Base-by-base conservation (phyloP, 352 stramenopile species). In the Globisporangium apiculatum region DNA sequence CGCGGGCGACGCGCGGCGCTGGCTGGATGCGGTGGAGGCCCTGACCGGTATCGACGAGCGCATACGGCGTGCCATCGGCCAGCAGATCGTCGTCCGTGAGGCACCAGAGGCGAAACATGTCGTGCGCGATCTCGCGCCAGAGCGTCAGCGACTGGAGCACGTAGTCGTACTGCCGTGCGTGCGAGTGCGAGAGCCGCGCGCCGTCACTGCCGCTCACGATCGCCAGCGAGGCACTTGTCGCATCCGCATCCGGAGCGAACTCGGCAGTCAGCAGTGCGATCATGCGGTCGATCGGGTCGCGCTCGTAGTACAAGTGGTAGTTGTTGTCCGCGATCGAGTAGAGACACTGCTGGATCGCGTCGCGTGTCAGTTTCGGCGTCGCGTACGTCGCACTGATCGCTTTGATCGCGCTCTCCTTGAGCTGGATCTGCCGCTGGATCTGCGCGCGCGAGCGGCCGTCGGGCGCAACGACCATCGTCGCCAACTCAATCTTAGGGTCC, bases 311-410 rank as follows among this genome's bases (percentile, higher is more conserved):
- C 52, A 99, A 68, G 69, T 98, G 97, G 51, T 95, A 98, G 66
- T 98, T 96, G 75, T 98, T 98, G 73, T 98, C 95, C 31, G 89
- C 89, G 61, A 98, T 98, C 48, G 86, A 97, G 70, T 98, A 98
- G 9, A 98, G 78, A 63, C 95, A 98, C 56, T 96, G 86, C 69
- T 98, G 86, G 53, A 98, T 96, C 24, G 83, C 78, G 46, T 98
- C 94, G 31, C 71, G 69, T 45, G 70, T 72, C 55, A 89, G 68
- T 18, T 67, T 59, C 43, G 53, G 62, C 53, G 61, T 79, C 14
- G 74, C 63, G 62, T 91, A 95, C 52, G 85, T 83, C 37, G 79
- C 65, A 57, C 87, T 96, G 66, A 98, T 83, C 51, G 78, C 68
- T 48, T 79, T 74, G 53, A 98, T 95, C 0, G 94, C 92, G 35